Evolutionary conservation across 2,329 filamentous ascomycete species (phyloP).

Genomic region (Penicillium palitans): DNA sequence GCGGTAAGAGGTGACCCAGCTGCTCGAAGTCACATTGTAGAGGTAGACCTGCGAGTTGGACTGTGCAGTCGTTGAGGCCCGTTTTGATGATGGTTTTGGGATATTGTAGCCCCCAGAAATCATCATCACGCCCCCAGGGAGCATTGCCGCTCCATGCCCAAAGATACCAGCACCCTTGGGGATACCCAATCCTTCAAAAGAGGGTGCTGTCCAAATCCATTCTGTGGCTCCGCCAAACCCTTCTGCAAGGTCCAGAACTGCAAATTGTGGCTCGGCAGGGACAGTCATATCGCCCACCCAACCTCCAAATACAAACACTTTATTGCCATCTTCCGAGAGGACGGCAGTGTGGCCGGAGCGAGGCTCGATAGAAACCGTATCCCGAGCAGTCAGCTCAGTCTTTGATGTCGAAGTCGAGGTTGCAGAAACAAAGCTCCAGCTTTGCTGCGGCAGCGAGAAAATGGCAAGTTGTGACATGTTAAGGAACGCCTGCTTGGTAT

Average conservation of each 20-base stretch:
- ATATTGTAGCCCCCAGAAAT: constrained; percentile 60
- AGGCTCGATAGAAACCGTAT: constrained; percentile 64
- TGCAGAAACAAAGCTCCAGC: constrained; percentile 80
- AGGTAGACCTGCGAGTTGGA: constrained; percentile 54
- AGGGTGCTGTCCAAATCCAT: constrained; percentile 49
- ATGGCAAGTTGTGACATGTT: constrained; percentile 91
- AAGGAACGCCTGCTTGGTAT: constrained; percentile 79
- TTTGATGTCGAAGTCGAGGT: constrained; percentile 47
- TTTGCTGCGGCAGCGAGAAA: constrained; percentile 81
- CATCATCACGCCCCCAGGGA: constrained; percentile 63
- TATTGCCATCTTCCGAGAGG: constrained; percentile 72
- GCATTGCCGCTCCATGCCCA: constrained; percentile 62
- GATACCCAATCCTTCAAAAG: constrained; percentile 42
- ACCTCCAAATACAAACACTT: constrained; percentile 79
- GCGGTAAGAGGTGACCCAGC: constrained; percentile 59
- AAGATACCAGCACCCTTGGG: constrained; percentile 54
- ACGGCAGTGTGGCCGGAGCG: constrained; percentile 87
- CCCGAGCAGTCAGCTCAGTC: constrained; percentile 58
- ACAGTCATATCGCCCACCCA: constrained; percentile 83
- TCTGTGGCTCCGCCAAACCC: constrained; percentile 61
- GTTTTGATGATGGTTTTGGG: constrained; percentile 40
- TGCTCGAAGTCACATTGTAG: constrained; percentile 62
- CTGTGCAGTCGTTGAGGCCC: constrained; percentile 33
- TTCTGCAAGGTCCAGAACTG: constrained; percentile 71
- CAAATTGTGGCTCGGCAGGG: constrained; percentile 78